phyloP scores from a whole-genome alignment of 306 rosid genomes.

The Citrullus colocynthis region DNA sequence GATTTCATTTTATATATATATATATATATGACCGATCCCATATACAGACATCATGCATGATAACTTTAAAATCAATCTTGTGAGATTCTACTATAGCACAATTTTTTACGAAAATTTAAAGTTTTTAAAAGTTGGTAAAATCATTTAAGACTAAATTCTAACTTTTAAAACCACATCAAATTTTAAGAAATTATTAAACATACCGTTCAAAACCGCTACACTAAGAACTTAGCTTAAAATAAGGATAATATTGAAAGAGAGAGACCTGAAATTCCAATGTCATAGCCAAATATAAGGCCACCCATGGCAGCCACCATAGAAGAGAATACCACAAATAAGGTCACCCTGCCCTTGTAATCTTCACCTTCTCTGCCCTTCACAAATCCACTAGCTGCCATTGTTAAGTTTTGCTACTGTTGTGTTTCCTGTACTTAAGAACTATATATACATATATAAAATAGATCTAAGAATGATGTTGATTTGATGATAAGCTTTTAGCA shows the following conservation, averaged over 20 bases:
- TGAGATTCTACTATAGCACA: no score
- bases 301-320: conserved; percentile 51
- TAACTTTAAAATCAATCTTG: no score
- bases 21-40: no score
- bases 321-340: conserved; percentile 29
- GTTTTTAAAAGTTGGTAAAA: no score
- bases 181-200: no score
- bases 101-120: no score
- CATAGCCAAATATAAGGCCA: conserved; percentile 57
- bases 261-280: conserved; percentile 51
- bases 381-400: background rate
- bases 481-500: background rate
- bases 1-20: no score
- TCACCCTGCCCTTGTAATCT: conserved; percentile 39
- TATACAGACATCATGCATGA: no score
- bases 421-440: background rate
- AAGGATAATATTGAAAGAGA: background rate
- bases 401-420: background rate
- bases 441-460: background rate
- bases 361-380: background rate
- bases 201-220: no score
- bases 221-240: no score
- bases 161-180: no score
- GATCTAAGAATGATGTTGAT: background rate
- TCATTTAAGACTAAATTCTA: no score